Percentiles rank a stretch among this genome's conserved stretches.
These are phyloP conservation scores for Tuber brumale DNA, from an alignment of 495 filamentous ascomycete genomes.

Conservation along the genomic window DNA sequence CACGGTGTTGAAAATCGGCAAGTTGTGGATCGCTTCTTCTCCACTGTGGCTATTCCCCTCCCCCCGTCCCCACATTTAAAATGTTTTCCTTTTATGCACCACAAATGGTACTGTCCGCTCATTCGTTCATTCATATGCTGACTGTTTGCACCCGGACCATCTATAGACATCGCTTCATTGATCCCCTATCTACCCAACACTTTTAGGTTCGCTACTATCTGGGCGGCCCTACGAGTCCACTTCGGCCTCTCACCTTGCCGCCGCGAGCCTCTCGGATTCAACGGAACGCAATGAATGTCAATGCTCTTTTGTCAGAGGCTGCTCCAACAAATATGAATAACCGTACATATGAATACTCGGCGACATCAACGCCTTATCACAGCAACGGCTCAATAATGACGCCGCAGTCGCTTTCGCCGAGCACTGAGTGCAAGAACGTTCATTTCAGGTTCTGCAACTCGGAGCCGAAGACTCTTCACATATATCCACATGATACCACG, in stretches of 20 bases:
- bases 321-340: conserved; percentile 25
- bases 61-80: background rate
- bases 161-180: background rate
- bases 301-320: conserved; percentile 36
- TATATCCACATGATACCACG: conserved; percentile 86
- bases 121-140: background rate
- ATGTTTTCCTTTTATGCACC: conserved; percentile 2
- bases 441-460: conserved; percentile 63
- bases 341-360: conserved; percentile 26
- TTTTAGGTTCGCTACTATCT: background rate
- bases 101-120: background rate
- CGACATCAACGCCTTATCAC: conserved; percentile 37
- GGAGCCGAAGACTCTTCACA: conserved; percentile 77
- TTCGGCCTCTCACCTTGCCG: conserved; percentile 2
- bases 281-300: conserved; percentile 33
- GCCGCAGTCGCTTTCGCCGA: conserved; percentile 47
- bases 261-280: background rate
- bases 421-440: conserved; percentile 65
- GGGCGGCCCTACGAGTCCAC: conserved; percentile 1
- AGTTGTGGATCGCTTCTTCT: background rate
- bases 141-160: conserved; percentile 1
- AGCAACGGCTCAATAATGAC: conserved; percentile 31
- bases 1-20: background rate
- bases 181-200: conserved; percentile 2
- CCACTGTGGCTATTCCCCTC: background rate